Percentiles rank a stretch among this genome's conserved stretches.
Conservation (phyloP, 176 grass and related monocot genomes). For the Eragrostis curvula region DNA sequence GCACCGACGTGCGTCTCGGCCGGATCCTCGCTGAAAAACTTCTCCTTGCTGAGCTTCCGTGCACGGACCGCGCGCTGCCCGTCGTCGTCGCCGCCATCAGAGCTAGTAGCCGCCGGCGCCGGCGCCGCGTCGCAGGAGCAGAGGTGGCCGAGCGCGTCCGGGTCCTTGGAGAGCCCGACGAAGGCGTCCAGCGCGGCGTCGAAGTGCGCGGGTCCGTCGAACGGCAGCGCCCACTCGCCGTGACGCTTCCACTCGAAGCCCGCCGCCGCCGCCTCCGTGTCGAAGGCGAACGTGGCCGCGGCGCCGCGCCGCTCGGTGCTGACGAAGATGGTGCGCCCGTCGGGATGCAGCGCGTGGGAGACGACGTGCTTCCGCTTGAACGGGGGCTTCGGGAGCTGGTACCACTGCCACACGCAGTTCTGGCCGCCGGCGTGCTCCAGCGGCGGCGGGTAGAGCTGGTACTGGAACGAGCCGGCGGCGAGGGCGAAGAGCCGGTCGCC, state of each 20-base stretch:
- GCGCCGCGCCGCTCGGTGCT: neutral
- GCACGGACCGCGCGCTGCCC: neutral
- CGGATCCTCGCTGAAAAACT: neutral
- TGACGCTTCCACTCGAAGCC: neutral
- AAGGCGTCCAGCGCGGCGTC: neutral
- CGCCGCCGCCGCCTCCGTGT: neutral
- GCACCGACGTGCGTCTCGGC: neutral
- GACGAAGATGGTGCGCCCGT: neutral
- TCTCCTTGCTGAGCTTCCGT: constrained; percentile 26
- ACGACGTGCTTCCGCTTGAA: neutral
- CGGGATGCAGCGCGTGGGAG: neutral
- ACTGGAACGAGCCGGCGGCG: neutral
- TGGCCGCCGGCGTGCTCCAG: neutral
- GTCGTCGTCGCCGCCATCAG: neutral
- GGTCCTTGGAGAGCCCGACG: neutral
- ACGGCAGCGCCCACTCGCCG: neutral
- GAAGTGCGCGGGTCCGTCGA: neutral
- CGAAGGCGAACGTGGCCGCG: neutral
- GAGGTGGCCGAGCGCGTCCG: neutral
- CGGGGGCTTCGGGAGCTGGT: neutral
- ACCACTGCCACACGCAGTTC: neutral
- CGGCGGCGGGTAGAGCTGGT: neutral
- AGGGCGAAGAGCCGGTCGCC: neutral
- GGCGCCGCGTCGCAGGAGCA: neutral
- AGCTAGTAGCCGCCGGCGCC: too few species aligned